These are phyloP conservation scores for Metschnikowia anglica DNA, from an alignment of 805 yeast genomes.

Conservation along the genomic window DNA sequence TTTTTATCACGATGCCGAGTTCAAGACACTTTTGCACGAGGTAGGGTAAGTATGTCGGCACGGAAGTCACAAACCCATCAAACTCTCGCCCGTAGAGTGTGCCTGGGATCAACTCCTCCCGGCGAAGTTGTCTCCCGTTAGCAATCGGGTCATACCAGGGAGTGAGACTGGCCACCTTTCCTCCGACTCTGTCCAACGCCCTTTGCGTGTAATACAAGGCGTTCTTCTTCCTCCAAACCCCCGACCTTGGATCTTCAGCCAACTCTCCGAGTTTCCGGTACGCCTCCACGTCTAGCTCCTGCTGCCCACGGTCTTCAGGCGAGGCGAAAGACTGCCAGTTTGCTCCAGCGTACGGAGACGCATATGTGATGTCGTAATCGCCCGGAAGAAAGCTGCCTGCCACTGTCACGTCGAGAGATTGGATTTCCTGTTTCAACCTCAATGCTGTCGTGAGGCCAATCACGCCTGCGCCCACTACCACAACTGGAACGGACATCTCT, in stretches of 20 bases:
- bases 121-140: constrained; percentile 33
- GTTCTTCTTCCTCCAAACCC: constrained; percentile 28
- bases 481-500: constrained; percentile 13
- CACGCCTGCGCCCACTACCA: constrained; percentile 34
- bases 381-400: constrained; percentile 51
- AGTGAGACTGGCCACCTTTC: constrained; percentile 12
- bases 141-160: constrained; percentile 53
- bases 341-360: constrained; percentile 74
- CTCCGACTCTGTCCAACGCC: constrained; percentile 13
- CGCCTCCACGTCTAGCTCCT: constrained; percentile 44
- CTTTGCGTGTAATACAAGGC: constrained; percentile 15
- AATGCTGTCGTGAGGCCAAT: constrained; percentile 39
- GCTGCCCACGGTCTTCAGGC: constrained; percentile 29
- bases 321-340: constrained; percentile 65
- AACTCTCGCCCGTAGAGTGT: constrained; percentile 46
- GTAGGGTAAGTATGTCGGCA: constrained; percentile 55
- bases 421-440: constrained; percentile 23
- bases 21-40: constrained; percentile 45
- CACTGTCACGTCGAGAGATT: constrained; percentile 28
- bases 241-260: constrained; percentile 50
- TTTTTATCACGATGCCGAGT: constrained; percentile 48
- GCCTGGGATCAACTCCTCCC: constrained; percentile 41
- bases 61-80: constrained; percentile 58
- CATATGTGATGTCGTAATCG: constrained; percentile 49
- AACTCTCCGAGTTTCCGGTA: constrained; percentile 48